These are phyloP conservation scores for Nitzschia sp. DNA, from an alignment of 108 stramenopile genomes.

Conservation along the genomic window DNA sequence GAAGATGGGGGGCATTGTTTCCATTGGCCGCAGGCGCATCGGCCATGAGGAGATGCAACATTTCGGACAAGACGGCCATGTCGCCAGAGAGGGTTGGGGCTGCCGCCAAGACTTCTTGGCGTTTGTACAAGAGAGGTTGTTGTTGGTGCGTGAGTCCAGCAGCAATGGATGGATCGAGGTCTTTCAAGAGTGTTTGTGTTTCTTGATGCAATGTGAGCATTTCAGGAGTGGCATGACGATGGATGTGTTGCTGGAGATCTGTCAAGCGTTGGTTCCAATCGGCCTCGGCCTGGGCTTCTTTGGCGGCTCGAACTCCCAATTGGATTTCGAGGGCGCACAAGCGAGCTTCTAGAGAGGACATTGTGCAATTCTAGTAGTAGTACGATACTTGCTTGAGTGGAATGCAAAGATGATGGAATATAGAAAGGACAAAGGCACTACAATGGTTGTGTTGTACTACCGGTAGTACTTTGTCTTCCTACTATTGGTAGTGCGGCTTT, in stretches of 20 bases:
- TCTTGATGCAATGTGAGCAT: constrained; percentile 19
- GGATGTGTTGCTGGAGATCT: constrained; percentile 1
- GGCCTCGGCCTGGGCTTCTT: neutral
- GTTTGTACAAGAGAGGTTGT: constrained; percentile 59
- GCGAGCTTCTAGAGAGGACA: constrained; percentile 20
- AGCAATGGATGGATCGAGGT: constrained; percentile 43
- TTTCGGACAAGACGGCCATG: constrained; percentile 48
- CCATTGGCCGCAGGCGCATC: constrained; percentile 1
- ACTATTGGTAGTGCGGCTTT: too few relatives aligned
- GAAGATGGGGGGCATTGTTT: neutral
- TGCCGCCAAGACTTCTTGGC: constrained; percentile 67
- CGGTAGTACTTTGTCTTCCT: too few relatives aligned
- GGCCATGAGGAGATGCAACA: constrained; percentile 47
- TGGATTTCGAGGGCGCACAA: constrained; percentile 30
- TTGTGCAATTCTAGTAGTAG: too few relatives aligned
- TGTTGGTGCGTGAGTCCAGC: constrained; percentile 50
- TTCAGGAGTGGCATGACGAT: constrained; percentile 3
- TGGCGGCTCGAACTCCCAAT: constrained; percentile 11
- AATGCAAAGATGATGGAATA: too few relatives aligned
- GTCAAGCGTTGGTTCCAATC: constrained; percentile 2
- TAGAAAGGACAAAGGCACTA: too few relatives aligned
- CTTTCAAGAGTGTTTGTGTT: constrained; percentile 27
- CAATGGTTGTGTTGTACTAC: too few relatives aligned
- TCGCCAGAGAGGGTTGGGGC: constrained; percentile 46
- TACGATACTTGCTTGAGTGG: too few relatives aligned